A percentile compares a stretch with the other conserved stretches of the same genome.
Evolutionary conservation across 768 basidiomycete genomes (phyloP).

Genomic region (Stropharia rugosoannulata): DNA sequence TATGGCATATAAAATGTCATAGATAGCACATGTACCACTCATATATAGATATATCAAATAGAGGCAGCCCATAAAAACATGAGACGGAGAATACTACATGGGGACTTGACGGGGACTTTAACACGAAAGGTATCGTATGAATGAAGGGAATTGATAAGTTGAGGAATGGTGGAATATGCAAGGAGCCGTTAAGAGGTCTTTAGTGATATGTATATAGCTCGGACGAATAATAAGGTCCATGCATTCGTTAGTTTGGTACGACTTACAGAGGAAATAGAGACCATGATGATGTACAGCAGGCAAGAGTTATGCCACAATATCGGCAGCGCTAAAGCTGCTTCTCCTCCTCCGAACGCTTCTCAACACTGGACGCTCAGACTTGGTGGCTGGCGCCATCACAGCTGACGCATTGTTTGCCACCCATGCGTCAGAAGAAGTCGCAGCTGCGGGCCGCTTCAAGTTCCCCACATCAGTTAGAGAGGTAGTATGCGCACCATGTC

Average conservation of each 20-base stretch:
- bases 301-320: slow-evolving; percentile 68
- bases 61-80: too few relatives aligned
- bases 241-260: neutral
- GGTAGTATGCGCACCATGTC: slow-evolving; percentile 31
- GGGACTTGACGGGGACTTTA: neutral
- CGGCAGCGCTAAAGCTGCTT: slow-evolving; percentile 87
- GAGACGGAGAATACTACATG: neutral
- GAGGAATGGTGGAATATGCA: slow-evolving; percentile 31
- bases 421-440: slow-evolving; percentile 60
- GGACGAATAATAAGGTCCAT: slow-evolving; percentile 12
- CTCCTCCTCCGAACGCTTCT: slow-evolving; percentile 73
- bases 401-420: slow-evolving; percentile 70
- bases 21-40: too few relatives aligned
- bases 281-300: neutral
- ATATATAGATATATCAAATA: too few relatives aligned
- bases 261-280: neutral
- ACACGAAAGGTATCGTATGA: slow-evolving; percentile 4
- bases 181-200: slow-evolving; percentile 9
- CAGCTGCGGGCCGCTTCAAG: slow-evolving; percentile 33
- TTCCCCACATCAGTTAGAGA: slow-evolving; percentile 52
- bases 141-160: slow-evolving; percentile 28
- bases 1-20: too few relatives aligned
- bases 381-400: slow-evolving; percentile 71
- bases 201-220: slow-evolving; percentile 1
- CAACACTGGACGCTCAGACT: slow-evolving; percentile 71